Evolutionary conservation across 345 rosid genomes (phyloP).

Genomic region (Euphorbia peplus): DNA sequence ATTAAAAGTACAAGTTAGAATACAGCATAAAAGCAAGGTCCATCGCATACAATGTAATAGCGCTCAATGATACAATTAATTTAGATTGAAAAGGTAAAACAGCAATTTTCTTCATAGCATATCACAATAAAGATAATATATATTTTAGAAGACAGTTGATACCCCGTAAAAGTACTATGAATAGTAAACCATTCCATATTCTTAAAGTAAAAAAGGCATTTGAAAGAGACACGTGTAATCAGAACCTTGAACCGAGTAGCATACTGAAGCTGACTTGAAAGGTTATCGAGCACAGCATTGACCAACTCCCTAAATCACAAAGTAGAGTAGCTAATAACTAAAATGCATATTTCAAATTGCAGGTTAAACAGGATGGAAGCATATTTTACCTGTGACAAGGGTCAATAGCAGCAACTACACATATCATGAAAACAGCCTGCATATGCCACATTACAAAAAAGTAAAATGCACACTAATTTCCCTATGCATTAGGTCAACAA

Average conservation of each 20-base stretch:
- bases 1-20: conserved; percentile 15
- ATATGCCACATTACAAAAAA: conserved; percentile 17
- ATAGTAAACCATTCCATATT: background rate
- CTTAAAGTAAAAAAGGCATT: conserved; percentile 3
- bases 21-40: background rate
- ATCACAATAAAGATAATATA: background rate
- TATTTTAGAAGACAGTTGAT: background rate
- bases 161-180: background rate
- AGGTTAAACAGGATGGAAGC: background rate
- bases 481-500: conserved; percentile 1
- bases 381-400: conserved; percentile 68
- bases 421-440: conserved; percentile 91
- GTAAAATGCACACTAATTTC: background rate
- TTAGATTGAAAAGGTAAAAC: background rate
- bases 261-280: conserved; percentile 73
- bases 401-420: conserved; percentile 73
- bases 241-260: conserved; percentile 70
- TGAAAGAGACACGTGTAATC: conserved; percentile 11
- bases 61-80: conserved; percentile 3
- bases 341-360: background rate
- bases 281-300: conserved; percentile 54
- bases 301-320: conserved; percentile 73
- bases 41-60: background rate
- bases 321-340: background rate
- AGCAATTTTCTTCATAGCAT: background rate